Base-by-base conservation (phyloP, 2,329 filamentous ascomycete species). In the Aspergillus proliferans region DNA sequence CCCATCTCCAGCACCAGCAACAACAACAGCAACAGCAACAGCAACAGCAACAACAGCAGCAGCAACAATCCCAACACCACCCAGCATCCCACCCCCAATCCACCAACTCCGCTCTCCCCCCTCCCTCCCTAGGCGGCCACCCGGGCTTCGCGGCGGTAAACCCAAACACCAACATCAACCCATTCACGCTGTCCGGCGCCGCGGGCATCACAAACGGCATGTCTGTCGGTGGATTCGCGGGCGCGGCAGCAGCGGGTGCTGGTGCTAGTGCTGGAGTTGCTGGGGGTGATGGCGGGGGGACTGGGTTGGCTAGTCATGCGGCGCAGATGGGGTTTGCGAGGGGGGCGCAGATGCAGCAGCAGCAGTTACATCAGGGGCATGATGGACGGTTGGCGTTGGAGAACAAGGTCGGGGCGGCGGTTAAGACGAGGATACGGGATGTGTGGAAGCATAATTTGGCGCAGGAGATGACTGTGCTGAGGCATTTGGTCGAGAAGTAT, bases 381-480 rank as follows among this genome's bases (percentile, higher is more conserved):
- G 80, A 77, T 52, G 71, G 74, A n/a, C 71, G 77, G 52, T 68
- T 74, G 48, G 74, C 79, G 47, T 75, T 80, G 65, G 79, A 69
- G 58, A 71, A 70, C 68, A 82, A 80, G 71, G 67, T 67, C 49
- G 77, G 81, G 52, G 18, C 38, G 9, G 79, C 80, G 15, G 76
- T 75, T 28, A 88, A 89, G 63, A 82, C 84, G 53, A 80, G 90
- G 67, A 97, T 97, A 84, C 82, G 91, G 56, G 92, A 98, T 63
- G 93, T 98, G 36, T 98, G 93, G 93, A 87, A 86, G 67, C 83
- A 89, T 60, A 97, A 97, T 63, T 73, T 97, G 54, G 82, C 88
- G 22, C 87, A 94, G 64, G 93, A 98, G 74, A 93, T 98, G 86
- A 85, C 83, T 7, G 76, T 87, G 45, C 71, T 98, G 58, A 81